These are phyloP conservation scores for Eutypa lata DNA, from an alignment of 2,329 filamentous ascomycete species.

Conservation along the genomic window DNA sequence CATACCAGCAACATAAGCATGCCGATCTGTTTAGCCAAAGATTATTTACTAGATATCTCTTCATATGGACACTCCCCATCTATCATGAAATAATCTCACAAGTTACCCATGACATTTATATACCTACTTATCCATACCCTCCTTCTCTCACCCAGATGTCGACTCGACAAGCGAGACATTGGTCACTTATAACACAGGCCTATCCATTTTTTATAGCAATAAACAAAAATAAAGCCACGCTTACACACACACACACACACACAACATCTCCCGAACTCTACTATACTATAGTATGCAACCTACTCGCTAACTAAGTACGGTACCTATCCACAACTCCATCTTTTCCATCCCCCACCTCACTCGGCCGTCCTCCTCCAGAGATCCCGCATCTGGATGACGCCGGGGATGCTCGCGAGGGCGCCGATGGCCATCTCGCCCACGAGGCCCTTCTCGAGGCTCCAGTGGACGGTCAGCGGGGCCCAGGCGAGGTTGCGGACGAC, in stretches of 20 bases:
- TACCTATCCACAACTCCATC: neutral
- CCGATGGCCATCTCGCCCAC: conserved; percentile 58
- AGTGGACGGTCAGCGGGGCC: conserved; percentile 81
- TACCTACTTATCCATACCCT: too few relatives aligned
- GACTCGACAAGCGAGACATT: neutral
- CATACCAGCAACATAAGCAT: too few relatives aligned
- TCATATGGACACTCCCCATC: too few relatives aligned
- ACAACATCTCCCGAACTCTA: neutral
- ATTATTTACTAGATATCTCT: too few relatives aligned
- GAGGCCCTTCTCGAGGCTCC: conserved; percentile 67
- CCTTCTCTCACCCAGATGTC: neutral
- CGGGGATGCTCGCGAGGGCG: conserved; percentile 47
- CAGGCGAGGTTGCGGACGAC: conserved; percentile 70
- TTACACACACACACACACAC: neutral
- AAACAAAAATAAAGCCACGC: neutral
- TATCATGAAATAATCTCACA: too few relatives aligned
- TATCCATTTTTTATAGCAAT: neutral
- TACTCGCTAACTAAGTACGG: too few relatives aligned
- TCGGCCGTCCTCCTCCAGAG: conserved; percentile 30
- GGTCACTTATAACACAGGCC: neutral
- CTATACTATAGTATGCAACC: too few relatives aligned
- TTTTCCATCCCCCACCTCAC: conserved; percentile 6
- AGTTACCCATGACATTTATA: too few relatives aligned
- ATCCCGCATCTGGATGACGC: conserved; percentile 27
- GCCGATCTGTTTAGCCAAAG: too few relatives aligned